Evolutionary conservation across 2,329 filamentous ascomycete species (phyloP), one percentile per base, ranked within the genome.

Genomic region (Hymenoscyphus repandus): DNA sequence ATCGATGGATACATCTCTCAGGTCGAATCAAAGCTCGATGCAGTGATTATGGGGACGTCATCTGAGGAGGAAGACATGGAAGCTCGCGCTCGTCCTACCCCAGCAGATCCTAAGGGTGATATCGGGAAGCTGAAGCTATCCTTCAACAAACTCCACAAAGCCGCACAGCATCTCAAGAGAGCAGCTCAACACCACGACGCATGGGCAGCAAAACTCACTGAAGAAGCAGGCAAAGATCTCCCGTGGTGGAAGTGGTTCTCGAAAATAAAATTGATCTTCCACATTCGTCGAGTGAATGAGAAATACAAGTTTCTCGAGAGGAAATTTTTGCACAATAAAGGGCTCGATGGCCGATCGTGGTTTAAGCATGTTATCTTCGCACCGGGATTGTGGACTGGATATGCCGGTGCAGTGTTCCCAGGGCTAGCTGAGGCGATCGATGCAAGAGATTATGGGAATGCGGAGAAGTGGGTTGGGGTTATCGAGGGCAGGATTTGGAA

Each of bases 351-450:
- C 1, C 75, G 92, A 53, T 73, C 74, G 20, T 96, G 90, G 90
- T 97, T 92, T 73, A 96, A 96, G 72, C 92, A 96, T 63, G 86
- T 96, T 2, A 86, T 96, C 1, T 96, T 95, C 69, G 91, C 91
- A 1, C 91, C 91, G 0, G 91, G 91, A 0, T 68, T 92, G 43
- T 95, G 90, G 90, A 96, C 90, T 0, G 91, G 91, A 0, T 96
- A 96, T 68, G 75, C 90, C 0, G 91, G 90, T 2, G 82, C 78
- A 46, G 80, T 84, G 12, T 84, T 81, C 66, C 82, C 82, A 0
- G 80, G 82, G 0, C 67, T 85, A 41, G 72, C 77, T 12, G 82
- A 85, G 66, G 81, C 78, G 48, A 82, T 85, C 52, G 79, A 84
- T 51, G 69, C 70, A 12, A 74, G 76, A 58, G 77, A 85, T 61